phyloP scores from a whole-genome alignment of 371 early-diverging fungal species.

The Mucor ambiguus region DNA sequence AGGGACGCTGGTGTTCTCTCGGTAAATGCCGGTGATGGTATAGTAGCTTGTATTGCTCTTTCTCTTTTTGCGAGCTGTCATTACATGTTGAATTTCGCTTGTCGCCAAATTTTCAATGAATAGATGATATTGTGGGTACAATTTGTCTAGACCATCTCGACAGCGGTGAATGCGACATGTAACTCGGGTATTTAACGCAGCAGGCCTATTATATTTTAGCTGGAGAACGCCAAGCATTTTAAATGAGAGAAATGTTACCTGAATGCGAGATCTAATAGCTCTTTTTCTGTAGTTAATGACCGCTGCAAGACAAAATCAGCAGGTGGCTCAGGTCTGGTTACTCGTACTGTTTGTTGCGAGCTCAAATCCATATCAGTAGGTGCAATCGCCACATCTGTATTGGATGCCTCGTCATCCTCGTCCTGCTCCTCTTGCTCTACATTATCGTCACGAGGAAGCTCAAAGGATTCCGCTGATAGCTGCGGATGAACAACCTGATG shows the following conservation, averaged over 20 bases:
- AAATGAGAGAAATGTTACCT: constrained; percentile 27
- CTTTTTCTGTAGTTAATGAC: constrained; percentile 27
- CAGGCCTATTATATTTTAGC: constrained; percentile 53
- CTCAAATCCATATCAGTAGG: constrained; percentile 19
- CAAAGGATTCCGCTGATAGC: constrained; percentile 16
- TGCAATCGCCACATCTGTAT: constrained; percentile 12
- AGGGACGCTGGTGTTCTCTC: constrained; percentile 18
- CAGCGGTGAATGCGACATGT: constrained; percentile 77
- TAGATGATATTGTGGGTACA: constrained; percentile 77
- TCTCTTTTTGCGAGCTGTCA: constrained; percentile 74
- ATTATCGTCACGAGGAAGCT: constrained; percentile 1
- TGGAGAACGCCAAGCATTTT: constrained; percentile 5
- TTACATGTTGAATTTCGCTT: constrained; percentile 47
- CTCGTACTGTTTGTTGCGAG: constrained; percentile 35
- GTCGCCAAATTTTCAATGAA: constrained; percentile 68
- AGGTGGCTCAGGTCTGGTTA: constrained; percentile 44
- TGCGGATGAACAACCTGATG: constrained; percentile 22
- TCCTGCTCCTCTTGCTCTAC: constrained; percentile 11
- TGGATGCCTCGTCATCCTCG: constrained; percentile 20
- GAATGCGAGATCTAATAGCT: constrained; percentile 42
- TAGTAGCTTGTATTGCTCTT: constrained; percentile 75
- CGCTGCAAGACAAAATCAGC: constrained; percentile 38
- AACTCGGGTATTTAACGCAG: constrained; percentile 73
- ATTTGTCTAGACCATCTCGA: constrained; percentile 69
- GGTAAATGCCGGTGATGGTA: constrained; percentile 58